Evolutionary conservation across 2,329 filamentous ascomycete genomes (phyloP).

Genomic region (Colletotrichum camelliae): DNA sequence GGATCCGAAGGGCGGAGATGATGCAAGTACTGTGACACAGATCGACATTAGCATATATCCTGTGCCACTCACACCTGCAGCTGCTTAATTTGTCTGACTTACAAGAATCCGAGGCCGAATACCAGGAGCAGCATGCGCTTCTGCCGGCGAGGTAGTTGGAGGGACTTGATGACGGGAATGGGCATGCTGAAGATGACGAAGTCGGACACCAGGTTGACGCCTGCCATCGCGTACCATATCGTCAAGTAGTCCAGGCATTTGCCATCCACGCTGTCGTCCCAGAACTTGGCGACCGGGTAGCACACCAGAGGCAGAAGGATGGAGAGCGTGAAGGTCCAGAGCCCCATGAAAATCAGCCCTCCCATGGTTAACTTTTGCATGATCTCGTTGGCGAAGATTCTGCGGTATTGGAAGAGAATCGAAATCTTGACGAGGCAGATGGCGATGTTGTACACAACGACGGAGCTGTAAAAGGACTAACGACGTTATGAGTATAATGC

Average conservation of each 20-base stretch:
- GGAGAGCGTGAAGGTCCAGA: constrained; percentile 32
- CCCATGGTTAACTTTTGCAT: constrained; percentile 28
- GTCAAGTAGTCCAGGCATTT: constrained; percentile 30
- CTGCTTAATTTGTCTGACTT: constrained; percentile 4
- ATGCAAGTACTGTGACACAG: constrained; percentile 27
- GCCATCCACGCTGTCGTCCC: constrained; percentile 24
- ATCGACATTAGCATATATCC: neutral
- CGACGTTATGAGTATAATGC: neutral
- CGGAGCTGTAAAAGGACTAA: constrained; percentile 35
- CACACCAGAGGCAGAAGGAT: constrained; percentile 34
- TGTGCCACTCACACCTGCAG: neutral
- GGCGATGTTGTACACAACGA: constrained; percentile 38
- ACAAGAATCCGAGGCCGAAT: constrained; percentile 33
- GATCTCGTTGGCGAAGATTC: constrained; percentile 35
- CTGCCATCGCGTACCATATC: constrained; percentile 33
- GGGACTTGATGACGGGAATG: constrained; percentile 27
- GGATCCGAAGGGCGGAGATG: constrained; percentile 34
- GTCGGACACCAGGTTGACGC: constrained; percentile 31
- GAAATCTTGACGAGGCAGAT: constrained; percentile 40
- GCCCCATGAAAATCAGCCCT: constrained; percentile 29
- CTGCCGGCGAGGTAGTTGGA: constrained; percentile 27
- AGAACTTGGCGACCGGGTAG: constrained; percentile 30
- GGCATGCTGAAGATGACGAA: constrained; percentile 30
- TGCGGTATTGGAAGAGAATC: constrained; percentile 43
- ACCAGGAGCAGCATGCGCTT: constrained; percentile 27